Percentiles rank a stretch among this genome's conserved stretches.
Evolutionary conservation across 2,329 filamentous ascomycete species (phyloP).

Genomic region (Fusarium foetens): DNA sequence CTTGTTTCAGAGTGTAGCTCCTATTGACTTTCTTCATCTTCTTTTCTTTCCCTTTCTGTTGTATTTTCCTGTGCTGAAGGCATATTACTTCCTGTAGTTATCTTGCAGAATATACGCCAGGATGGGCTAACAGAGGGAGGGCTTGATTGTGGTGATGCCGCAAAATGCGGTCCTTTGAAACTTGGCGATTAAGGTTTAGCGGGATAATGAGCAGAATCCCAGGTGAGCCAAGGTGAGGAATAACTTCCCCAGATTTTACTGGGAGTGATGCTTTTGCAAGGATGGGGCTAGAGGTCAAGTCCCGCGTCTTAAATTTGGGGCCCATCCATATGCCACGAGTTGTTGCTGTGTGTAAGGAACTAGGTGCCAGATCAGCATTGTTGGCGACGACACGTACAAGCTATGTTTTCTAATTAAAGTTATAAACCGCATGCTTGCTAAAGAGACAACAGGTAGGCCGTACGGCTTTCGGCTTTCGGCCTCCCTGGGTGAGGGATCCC

Average conservation of each 20-base stretch:
- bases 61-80: not conserved
- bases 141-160: not conserved
- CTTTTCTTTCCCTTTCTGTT: not conserved
- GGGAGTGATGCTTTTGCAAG: not conserved
- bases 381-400: not conserved
- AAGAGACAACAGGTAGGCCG: not conserved
- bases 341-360: not conserved
- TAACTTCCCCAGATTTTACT: slow-evolving; percentile 21
- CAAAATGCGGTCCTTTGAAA: not conserved
- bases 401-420: not conserved
- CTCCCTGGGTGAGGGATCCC: slow-evolving; percentile 50
- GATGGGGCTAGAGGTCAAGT: slow-evolving; percentile 9
- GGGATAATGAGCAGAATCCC: not conserved
- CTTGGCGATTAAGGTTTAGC: slow-evolving; percentile 1
- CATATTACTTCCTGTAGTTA: not conserved
- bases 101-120: not conserved
- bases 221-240: slow-evolving; percentile 25
- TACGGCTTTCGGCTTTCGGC: slow-evolving; percentile 55
- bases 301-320: not conserved
- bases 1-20: not conserved
- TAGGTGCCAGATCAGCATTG: not conserved
- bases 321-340: not conserved
- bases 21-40: not conserved
- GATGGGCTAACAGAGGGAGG: not conserved
- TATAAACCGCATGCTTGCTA: not conserved